Base-by-base conservation (phyloP, 2,329 filamentous ascomycete genomes). In the Microcyclosporella mali region DNA sequence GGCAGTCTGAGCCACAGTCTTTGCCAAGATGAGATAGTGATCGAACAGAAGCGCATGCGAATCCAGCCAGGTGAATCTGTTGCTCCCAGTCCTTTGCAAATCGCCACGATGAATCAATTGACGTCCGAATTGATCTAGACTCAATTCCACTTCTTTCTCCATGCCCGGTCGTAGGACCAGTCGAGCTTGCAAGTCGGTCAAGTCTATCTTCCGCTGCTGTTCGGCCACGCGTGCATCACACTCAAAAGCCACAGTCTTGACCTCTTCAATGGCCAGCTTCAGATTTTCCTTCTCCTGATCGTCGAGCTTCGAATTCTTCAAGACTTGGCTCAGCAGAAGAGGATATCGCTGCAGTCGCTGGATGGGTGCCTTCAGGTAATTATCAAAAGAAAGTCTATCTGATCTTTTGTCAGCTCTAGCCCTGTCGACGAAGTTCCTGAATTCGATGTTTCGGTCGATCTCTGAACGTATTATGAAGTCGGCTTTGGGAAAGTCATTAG, bases 1-100 rank as follows among this genome's bases (percentile, higher is more conserved):
- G 57, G 88, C 88, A 34, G 81, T 72, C 9, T 76, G 72, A 3
- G 82, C 73, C 6, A 87, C 75, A 1, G 56, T 57, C 70, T 98
- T 98, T 30, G 92, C 85, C 33, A 98, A 70, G 27, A 98, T 89
- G 29, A 98, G 75, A 64, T 95, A 98, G 66, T 98, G 89, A 58
- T 98, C 94, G 60, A 98, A 97, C 0, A 98, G 75, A 34, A 98
- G 77, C 2, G 87, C 88, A 62, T 95, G 88, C 0, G 87, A 94
- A 58, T 98, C 92, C 6, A 97, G 81, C 84, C 90, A 95, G 50
- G 83, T 84, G 61, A 97, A 92, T 43, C 88, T 82, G 62, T 86
- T 94, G 33, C 83, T 86, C 42, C 90, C 88, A 70, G 88, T 84
- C 49, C 92, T 77, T 62, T 94, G 88, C 44, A 98, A 70, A 56